Percentiles rank a stretch among this genome's conserved stretches.
Conservation (phyloP, 352 stramenopile species). For the Phytophthora sp. region DNA sequence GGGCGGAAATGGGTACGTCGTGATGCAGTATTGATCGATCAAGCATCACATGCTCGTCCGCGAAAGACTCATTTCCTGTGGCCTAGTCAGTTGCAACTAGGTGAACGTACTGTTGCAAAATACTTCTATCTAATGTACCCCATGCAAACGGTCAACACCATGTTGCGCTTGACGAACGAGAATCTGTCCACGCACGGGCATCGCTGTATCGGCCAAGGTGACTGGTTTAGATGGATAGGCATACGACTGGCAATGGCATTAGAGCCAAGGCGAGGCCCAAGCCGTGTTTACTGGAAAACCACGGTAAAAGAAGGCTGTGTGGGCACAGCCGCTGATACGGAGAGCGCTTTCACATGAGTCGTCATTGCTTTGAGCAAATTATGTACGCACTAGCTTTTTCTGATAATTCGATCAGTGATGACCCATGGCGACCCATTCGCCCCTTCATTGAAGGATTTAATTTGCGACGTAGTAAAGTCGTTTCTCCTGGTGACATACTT, state of each 20-base stretch:
- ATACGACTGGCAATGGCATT: neutral
- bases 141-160: neutral
- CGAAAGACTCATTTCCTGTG: neutral
- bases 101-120: neutral
- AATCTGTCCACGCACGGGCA: neutral
- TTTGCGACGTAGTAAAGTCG: neutral
- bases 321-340: neutral
- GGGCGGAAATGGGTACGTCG: neutral
- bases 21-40: neutral
- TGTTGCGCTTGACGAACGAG: neutral
- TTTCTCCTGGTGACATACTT: neutral
- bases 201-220: neutral
- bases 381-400: neutral
- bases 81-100: neutral
- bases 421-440: neutral
- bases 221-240: neutral
- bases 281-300: neutral
- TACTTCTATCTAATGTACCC: constrained; percentile 8
- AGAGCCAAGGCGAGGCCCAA: neutral
- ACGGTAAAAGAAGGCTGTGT: neutral
- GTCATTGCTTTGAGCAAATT: neutral
- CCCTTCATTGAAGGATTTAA: neutral
- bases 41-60: neutral
- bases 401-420: neutral
- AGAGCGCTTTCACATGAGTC: neutral